These are phyloP conservation scores for Protomyces inundatus DNA, from an alignment of 1,139 yeast species.

Conservation along the genomic window DNA sequence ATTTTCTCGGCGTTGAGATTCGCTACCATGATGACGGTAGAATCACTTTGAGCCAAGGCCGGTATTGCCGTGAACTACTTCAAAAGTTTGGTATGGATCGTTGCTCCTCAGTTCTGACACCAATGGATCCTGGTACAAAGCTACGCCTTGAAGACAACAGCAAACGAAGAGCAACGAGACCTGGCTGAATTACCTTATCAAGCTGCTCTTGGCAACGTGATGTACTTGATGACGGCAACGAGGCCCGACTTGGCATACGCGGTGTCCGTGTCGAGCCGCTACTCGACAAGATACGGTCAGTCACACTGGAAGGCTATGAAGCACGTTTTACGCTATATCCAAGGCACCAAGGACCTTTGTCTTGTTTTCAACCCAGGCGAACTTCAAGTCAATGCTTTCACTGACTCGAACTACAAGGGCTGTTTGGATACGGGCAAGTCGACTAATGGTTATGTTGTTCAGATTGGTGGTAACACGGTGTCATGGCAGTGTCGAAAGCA, in stretches of 20 bases:
- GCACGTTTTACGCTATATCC: conserved; percentile 26
- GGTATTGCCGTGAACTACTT: background rate
- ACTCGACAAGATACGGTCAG: conserved; percentile 9
- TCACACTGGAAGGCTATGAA: conserved; percentile 28
- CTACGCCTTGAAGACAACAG: background rate
- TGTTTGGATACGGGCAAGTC: conserved; percentile 19
- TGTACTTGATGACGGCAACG: conserved; percentile 3
- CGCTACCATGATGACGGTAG: background rate
- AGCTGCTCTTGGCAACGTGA: background rate
- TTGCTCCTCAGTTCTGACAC: background rate
- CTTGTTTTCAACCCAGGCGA: background rate
- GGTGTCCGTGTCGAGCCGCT: conserved; percentile 27
- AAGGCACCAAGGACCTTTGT: background rate
- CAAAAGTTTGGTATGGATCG: background rate
- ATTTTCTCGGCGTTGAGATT: background rate
- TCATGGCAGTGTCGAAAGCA: conserved; percentile 33
- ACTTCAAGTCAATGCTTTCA: background rate
- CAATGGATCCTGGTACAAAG: background rate
- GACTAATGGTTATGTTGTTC: conserved; percentile 31
- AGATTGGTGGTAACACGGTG: conserved; percentile 30
- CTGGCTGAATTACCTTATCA: background rate
- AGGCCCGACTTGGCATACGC: conserved; percentile 31
- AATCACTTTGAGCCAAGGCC: background rate
- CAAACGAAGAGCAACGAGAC: background rate
- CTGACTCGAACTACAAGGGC: conserved; percentile 30